A percentile compares a stretch with the other conserved stretches of the same genome.
These are phyloP conservation scores for Amphicarpaea edgeworthii DNA, from an alignment of 306 rosid species.

Conservation along the genomic window DNA sequence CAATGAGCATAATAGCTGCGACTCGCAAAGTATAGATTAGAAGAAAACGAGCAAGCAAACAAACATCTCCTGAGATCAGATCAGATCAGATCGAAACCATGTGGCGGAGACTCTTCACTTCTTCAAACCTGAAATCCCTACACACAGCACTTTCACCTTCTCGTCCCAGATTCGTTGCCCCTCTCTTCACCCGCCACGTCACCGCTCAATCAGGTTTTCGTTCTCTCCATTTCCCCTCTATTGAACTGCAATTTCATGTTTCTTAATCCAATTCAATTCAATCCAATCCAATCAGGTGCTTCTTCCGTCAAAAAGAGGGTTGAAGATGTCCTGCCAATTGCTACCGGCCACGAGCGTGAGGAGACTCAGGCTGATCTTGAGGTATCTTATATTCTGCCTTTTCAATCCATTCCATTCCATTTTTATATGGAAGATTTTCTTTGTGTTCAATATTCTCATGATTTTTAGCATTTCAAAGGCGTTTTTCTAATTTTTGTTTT, in stretches of 20 bases:
- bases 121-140: slow-evolving; percentile 80
- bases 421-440: too few species aligned
- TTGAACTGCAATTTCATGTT: not conserved
- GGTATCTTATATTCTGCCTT: slow-evolving; percentile 43
- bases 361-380: slow-evolving; percentile 84
- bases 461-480: not conserved
- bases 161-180: slow-evolving; percentile 54
- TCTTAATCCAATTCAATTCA: not conserved
- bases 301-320: slow-evolving; percentile 64
- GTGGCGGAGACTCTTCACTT: slow-evolving; percentile 84
- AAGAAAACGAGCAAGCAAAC: too few species aligned
- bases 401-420: too few species aligned
- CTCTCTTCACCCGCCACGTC: slow-evolving; percentile 31
- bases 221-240: not conserved
- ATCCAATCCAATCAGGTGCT: slow-evolving; percentile 33
- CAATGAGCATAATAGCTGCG: too few species aligned
- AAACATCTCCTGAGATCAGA: too few species aligned
- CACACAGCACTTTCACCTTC: slow-evolving; percentile 39
- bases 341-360: slow-evolving; percentile 96
- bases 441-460: not conserved
- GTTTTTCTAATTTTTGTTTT: slow-evolving; percentile 4
- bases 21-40: too few species aligned
- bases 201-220: slow-evolving; percentile 46
- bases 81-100: slow-evolving; percentile 46
- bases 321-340: slow-evolving; percentile 89